These are phyloP conservation scores for Speleostelium caveatum DNA, from an alignment of 78 protist genomes.

Conservation along the genomic window DNA sequence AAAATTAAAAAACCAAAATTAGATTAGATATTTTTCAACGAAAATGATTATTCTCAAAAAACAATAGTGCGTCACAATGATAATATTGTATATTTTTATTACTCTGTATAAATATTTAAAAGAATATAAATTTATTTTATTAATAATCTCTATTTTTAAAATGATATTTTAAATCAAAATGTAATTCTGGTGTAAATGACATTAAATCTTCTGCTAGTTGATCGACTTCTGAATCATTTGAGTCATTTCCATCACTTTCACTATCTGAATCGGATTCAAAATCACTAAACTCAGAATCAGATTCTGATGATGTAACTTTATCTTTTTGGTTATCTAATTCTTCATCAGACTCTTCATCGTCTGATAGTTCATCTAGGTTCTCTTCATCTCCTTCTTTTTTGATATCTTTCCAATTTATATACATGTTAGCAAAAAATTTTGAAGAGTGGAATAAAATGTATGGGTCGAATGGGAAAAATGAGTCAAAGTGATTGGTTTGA, in stretches of 20 bases:
- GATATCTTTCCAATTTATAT: constrained; percentile 54
- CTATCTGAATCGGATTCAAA: constrained; percentile 34
- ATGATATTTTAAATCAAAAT: constrained; percentile 22
- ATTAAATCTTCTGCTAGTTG: constrained; percentile 46
- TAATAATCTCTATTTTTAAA: constrained; percentile 33
- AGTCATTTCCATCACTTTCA: constrained; percentile 17
- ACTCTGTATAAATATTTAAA: too few species aligned
- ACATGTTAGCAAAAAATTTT: constrained; percentile 2
- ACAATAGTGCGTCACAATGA: too few species aligned
- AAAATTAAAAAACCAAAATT: too few species aligned
- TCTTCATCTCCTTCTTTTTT: constrained; percentile 61
- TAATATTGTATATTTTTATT: too few species aligned
- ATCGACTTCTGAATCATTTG: constrained; percentile 20
- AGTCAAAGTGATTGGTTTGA: constrained; percentile 38
- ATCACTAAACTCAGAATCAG: constrained; percentile 61
- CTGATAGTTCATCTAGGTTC: constrained; percentile 48
- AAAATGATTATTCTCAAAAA: too few species aligned
- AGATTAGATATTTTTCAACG: too few species aligned
- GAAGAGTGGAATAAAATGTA: constrained; percentile 18
- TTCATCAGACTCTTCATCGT: constrained; percentile 23
- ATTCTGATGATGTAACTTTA: constrained; percentile 20
- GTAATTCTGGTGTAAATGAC: constrained; percentile 48
- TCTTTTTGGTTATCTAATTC: constrained; percentile 16
- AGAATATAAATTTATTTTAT: not conserved
- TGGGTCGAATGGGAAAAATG: constrained; percentile 80